Evolutionary conservation across 1,284 basidiomycete species (phyloP).

Genomic region (Boletellus deceptivus): DNA sequence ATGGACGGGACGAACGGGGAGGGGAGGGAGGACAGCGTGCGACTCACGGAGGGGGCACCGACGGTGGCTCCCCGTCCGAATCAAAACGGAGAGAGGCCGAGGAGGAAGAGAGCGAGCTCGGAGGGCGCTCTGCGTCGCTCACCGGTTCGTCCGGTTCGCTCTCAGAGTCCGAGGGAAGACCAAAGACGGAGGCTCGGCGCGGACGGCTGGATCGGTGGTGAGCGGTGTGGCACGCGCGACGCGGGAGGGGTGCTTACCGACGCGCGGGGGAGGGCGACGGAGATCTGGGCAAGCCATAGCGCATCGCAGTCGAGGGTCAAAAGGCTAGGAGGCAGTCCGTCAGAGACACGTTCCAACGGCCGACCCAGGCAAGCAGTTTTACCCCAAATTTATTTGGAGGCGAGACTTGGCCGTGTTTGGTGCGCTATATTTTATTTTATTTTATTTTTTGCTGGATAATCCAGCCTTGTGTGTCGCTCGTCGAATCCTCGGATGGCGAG

Average conservation of each 20-base stretch:
- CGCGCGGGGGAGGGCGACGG: conserved; percentile 58
- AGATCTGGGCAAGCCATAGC: conserved; percentile 61
- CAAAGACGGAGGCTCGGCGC: conserved; percentile 49
- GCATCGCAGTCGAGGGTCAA: conserved; percentile 39
- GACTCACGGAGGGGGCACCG: conserved; percentile 35
- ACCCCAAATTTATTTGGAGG: background rate
- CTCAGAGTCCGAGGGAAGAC: conserved; percentile 47
- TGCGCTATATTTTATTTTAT: background rate
- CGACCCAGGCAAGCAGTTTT: background rate
- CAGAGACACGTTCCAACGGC: conserved; percentile 14
- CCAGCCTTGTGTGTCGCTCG: no score
- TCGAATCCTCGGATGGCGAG: no score
- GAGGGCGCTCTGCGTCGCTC: conserved; percentile 25
- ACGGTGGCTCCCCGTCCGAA: conserved; percentile 41
- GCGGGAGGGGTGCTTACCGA: conserved; percentile 35
- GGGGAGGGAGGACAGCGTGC: no score
- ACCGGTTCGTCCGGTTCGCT: conserved; percentile 32
- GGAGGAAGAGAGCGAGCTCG: conserved; percentile 20
- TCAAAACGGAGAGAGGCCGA: conserved; percentile 41
- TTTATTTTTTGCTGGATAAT: no score
- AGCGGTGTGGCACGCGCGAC: background rate
- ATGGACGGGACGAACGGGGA: no score
- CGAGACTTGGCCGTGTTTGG: background rate
- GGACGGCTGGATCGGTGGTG: conserved; percentile 3
- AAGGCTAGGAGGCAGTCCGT: background rate